phyloP scores from a whole-genome alignment of 352 stramenopile species.

The Pythium phragmiticola region DNA sequence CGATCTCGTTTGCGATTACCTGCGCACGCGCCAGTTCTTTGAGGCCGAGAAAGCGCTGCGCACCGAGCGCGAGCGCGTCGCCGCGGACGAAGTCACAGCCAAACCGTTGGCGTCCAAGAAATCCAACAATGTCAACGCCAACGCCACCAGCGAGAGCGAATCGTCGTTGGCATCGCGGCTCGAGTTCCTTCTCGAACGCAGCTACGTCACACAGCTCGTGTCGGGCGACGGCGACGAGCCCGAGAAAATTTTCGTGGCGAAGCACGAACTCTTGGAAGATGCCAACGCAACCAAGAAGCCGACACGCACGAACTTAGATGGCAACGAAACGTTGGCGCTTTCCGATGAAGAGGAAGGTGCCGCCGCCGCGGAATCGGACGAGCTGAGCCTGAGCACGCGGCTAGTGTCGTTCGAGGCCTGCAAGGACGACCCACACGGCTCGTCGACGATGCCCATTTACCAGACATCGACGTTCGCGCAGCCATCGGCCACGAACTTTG shows the following conservation, averaged over 20 bases:
- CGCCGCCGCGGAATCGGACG: slow-evolving; percentile 32
- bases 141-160: slow-evolving; percentile 22
- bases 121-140: slow-evolving; percentile 34
- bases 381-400: slow-evolving; percentile 70
- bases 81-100: slow-evolving; percentile 19
- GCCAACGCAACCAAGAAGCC: slow-evolving; percentile 30
- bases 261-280: slow-evolving; percentile 42
- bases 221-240: slow-evolving; percentile 63
- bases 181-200: slow-evolving; percentile 79
- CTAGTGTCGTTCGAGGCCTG: slow-evolving; percentile 80
- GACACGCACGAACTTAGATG: slow-evolving; percentile 65
- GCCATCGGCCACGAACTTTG: slow-evolving; percentile 86
- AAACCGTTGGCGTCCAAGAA: not conserved
- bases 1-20: slow-evolving; percentile 86
- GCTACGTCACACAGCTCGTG: slow-evolving; percentile 83
- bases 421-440: slow-evolving; percentile 89
- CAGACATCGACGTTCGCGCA: slow-evolving; percentile 91
- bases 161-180: slow-evolving; percentile 58
- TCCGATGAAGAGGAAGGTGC: slow-evolving; percentile 25
- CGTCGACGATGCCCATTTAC: slow-evolving; percentile 91
- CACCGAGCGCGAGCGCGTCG: slow-evolving; percentile 58
- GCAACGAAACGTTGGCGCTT: slow-evolving; percentile 55
- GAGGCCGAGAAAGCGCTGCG: slow-evolving; percentile 73
- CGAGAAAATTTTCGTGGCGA: slow-evolving; percentile 78
- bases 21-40: slow-evolving; percentile 86